phyloP scores from a whole-genome alignment of 2,329 filamentous ascomycete genomes.

The Aschersonia sp. region DNA sequence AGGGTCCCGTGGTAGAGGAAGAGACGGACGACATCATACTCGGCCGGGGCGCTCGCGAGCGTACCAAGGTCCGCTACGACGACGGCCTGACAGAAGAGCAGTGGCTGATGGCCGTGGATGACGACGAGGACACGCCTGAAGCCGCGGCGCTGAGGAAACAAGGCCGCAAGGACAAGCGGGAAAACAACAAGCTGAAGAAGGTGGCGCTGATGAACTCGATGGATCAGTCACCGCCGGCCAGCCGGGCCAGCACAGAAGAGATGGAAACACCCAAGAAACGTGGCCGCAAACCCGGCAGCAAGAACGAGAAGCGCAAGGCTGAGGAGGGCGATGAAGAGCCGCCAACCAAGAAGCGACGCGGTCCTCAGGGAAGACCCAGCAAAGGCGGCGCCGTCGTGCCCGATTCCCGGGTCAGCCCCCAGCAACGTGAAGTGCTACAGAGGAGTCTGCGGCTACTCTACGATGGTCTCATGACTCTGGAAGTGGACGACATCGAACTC shows the following conservation, averaged over 20 bases:
- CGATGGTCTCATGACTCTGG: conserved; percentile 68
- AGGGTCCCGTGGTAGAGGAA: conserved; percentile 68
- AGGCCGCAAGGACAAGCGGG: conserved; percentile 67
- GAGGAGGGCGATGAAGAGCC: conserved; percentile 64
- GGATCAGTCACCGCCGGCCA: conserved; percentile 65
- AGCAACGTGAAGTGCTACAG: conserved; percentile 66
- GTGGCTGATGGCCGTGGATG: conserved; percentile 95
- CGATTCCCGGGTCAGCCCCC: conserved; percentile 40
- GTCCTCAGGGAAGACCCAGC: conserved; percentile 56
- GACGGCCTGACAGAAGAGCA: conserved; percentile 97
- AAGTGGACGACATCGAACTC: conserved; percentile 57
- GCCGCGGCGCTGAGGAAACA: conserved; percentile 84
- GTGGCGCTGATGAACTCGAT: conserved; percentile 14
- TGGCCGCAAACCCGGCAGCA: conserved; percentile 61
- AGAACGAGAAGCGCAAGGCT: conserved; percentile 78
- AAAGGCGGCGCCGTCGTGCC: conserved; percentile 23
- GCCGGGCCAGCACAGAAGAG: conserved; percentile 72
- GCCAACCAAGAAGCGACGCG: conserved; percentile 63
- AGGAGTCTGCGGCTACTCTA: conserved; percentile 64
- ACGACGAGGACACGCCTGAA: conserved; percentile 88
- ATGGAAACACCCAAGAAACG: conserved; percentile 66
- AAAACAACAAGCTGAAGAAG: conserved; percentile 59
- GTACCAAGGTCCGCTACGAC: conserved; percentile 88
- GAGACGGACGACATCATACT: conserved; percentile 61
- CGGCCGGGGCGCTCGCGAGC: conserved; percentile 86